Percentiles rank a stretch among this genome's conserved stretches.
phyloP scores from a whole-genome alignment of 306 rosid species.

The Mucuna pruriens region DNA sequence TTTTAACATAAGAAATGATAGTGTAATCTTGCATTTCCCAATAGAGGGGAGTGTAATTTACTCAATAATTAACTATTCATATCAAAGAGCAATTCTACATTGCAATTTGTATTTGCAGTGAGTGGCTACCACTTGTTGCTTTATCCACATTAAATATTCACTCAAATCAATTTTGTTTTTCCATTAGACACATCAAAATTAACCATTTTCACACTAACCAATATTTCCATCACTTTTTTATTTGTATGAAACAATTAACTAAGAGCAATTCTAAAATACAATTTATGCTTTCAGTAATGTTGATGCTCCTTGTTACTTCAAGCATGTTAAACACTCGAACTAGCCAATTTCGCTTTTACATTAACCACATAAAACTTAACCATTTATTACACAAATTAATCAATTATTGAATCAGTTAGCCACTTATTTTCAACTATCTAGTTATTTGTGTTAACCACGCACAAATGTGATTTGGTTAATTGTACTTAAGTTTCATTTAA shows the following conservation, averaged over 20 bases:
- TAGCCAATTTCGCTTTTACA: not conserved
- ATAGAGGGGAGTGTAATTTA: too few relatives aligned
- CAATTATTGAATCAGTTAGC: constrained; percentile 13
- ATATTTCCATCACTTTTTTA: not conserved
- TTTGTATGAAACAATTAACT: constrained; percentile 8
- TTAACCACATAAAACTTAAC: not conserved
- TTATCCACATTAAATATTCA: not conserved
- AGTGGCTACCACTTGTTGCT: not conserved
- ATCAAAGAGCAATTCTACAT: constrained; percentile 2
- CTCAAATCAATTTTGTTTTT: not conserved
- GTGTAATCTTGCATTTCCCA: too few relatives aligned
- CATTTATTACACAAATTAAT: constrained; percentile 16
- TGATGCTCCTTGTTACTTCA: constrained; percentile 30
- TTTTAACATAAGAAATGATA: too few relatives aligned
- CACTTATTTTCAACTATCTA: constrained; percentile 14
- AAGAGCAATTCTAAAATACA: constrained; percentile 10
- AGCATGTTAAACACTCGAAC: constrained; percentile 1
- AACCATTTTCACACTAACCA: not conserved
- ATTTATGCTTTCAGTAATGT: constrained; percentile 8
- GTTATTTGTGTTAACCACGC: constrained; percentile 1
- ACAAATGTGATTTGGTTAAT: not conserved
- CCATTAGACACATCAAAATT: constrained; percentile 20
- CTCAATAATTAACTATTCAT: constrained; percentile 10
- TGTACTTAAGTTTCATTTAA: constrained; percentile 1
- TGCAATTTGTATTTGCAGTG: constrained; percentile 26